Evolutionary conservation across 805 yeast species (phyloP).

Genomic region (Hanseniaspora guilliermondii): DNA sequence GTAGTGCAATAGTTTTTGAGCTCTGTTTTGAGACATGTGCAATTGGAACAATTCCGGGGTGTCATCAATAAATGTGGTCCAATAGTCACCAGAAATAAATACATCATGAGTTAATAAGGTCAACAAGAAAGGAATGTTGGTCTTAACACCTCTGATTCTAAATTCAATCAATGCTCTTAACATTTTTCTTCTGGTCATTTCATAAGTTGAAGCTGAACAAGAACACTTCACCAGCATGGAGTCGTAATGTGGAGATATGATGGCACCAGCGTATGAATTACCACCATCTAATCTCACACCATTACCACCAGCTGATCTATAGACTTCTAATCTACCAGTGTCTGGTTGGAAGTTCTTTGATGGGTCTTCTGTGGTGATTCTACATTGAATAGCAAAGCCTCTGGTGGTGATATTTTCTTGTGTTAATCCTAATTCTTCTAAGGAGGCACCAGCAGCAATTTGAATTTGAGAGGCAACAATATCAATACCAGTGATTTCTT

Average conservation of each 20-base stretch:
- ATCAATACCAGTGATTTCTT: conserved; percentile 96
- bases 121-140: conserved; percentile 90
- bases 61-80: conserved; percentile 98
- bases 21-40: conserved; percentile 92
- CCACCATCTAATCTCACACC: conserved; percentile 99
- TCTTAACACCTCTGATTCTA: conserved; percentile 97
- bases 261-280: conserved; percentile 93
- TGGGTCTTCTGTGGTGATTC: conserved; percentile 98
- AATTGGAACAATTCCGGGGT: conserved; percentile 91
- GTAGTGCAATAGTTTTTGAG: conserved; percentile 82
- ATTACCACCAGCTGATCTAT: conserved; percentile 97
- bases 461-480: conserved; percentile 97
- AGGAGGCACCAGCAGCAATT: conserved; percentile 95
- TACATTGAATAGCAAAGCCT: conserved; percentile 97
- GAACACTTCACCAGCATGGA: conserved; percentile 97
- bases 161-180: conserved; percentile 91
- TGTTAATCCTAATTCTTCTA: conserved; percentile 78
- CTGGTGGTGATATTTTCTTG: conserved; percentile 92
- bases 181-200: conserved; percentile 96
- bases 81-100: conserved; percentile 74
- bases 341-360: conserved; percentile 94
- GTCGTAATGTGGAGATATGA: conserved; percentile 94
- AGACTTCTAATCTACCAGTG: conserved; percentile 95
- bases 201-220: conserved; percentile 93
- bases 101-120: conserved; percentile 84